Percentiles rank a stretch among this genome's conserved stretches.
phyloP scores from a whole-genome alignment of 306 rosid genomes.

The Lathyrus tuberosus region DNA sequence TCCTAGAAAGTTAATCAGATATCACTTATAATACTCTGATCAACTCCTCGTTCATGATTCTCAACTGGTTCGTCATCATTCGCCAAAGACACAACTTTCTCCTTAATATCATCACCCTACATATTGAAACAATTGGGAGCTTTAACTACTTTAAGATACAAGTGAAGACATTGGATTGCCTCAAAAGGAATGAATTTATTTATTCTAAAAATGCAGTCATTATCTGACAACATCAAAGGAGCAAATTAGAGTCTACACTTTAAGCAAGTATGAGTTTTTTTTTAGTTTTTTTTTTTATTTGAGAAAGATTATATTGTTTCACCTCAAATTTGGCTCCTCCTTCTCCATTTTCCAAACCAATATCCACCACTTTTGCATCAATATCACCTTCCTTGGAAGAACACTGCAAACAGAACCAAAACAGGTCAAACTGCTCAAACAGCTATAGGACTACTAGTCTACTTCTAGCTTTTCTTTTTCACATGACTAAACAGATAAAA shows the following conservation, averaged over 20 bases:
- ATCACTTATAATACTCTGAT: slow-evolving; percentile 18
- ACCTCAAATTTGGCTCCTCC: slow-evolving; percentile 22
- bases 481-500: neutral
- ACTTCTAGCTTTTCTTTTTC: neutral
- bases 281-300: neutral
- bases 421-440: neutral
- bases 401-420: slow-evolving; percentile 5
- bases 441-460: neutral
- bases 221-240: neutral
- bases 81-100: slow-evolving; percentile 24
- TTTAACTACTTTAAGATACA: no score
- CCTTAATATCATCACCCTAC: slow-evolving; percentile 35
- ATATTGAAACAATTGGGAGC: neutral
- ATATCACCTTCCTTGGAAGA: slow-evolving; percentile 22
- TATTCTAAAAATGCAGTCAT: no score
- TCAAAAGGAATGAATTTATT: no score
- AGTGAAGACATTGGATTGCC: no score
- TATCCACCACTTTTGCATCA: slow-evolving; percentile 17
- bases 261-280: no score
- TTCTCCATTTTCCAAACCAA: slow-evolving; percentile 17
- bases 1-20: neutral
- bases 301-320: neutral
- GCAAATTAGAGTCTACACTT: no score
- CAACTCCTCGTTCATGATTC: slow-evolving; percentile 16
- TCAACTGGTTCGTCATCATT: slow-evolving; percentile 26